These are phyloP conservation scores for Lactarius vividus DNA, from an alignment of 768 basidiomycete genomes.

Conservation along the genomic window DNA sequence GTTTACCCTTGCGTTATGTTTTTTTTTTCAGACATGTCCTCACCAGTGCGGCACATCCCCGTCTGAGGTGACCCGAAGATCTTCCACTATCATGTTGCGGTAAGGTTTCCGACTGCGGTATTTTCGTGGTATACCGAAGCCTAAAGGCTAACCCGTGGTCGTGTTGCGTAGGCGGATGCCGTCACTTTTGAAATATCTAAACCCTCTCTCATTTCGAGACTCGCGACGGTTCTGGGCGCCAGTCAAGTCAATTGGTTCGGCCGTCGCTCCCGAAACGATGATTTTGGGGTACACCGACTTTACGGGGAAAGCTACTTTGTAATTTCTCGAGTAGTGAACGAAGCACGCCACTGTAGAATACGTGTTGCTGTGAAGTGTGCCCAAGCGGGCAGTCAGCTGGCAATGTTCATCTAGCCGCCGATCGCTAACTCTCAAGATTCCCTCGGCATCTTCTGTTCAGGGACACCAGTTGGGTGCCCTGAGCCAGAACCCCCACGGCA, in stretches of 20 bases:
- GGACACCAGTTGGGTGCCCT: neutral
- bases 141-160: constrained; percentile 10
- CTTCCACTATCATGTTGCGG: neutral
- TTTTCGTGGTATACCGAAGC: neutral
- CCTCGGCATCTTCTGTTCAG: neutral
- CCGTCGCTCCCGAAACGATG: neutral
- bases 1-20: neutral
- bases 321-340: neutral
- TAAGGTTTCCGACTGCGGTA: neutral
- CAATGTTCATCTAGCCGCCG: neutral
- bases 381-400: neutral
- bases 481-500: neutral
- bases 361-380: neutral
- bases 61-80: neutral
- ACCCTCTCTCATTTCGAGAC: neutral
- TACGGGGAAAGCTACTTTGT: neutral
- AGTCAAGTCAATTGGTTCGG: neutral
- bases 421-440: neutral
- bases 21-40: neutral
- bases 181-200: neutral
- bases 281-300: constrained; percentile 5
- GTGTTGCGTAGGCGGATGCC: neutral
- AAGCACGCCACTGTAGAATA: neutral
- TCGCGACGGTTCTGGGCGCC: neutral
- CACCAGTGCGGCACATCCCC: neutral